Conservation (phyloP, 192 early-diverging fungal species). For the Linnemannia elongata region DNA sequence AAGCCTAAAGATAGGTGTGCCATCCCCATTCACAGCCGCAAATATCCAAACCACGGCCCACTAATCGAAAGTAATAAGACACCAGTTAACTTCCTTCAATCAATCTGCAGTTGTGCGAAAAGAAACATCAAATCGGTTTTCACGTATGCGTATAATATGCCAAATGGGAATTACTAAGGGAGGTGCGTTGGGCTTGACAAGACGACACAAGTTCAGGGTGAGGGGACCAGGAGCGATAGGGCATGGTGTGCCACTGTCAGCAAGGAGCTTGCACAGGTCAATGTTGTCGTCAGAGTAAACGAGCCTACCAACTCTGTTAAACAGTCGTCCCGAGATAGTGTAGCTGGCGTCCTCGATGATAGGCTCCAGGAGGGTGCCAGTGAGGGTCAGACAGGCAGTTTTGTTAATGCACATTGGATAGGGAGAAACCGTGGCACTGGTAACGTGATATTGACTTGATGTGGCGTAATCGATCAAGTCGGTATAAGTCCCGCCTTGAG, state of each 20-base stretch:
- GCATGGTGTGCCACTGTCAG: background rate
- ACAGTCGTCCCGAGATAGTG: background rate
- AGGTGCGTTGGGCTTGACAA: background rate
- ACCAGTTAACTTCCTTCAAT: too few species aligned
- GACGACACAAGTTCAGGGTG: background rate
- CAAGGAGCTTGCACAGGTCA: background rate
- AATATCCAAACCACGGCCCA: too few species aligned
- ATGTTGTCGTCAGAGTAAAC: too few species aligned
- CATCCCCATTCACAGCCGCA: too few species aligned
- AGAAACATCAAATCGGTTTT: too few species aligned
- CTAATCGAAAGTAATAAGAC: too few species aligned
- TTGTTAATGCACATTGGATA: background rate
- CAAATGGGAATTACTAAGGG: background rate
- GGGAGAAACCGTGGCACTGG: background rate
- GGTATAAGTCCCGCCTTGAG: background rate
- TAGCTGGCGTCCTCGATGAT: background rate
- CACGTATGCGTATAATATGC: too few species aligned
- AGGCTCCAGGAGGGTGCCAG: background rate
- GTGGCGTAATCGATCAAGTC: background rate
- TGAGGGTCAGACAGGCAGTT: background rate
- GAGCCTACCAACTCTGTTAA: background rate
- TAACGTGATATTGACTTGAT: background rate
- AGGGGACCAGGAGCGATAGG: background rate
- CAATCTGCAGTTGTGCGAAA: too few species aligned
- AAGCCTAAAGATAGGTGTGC: too few species aligned